phyloP scores from a whole-genome alignment of 1,284 basidiomycete species.

The Marasmius tenuissimus region DNA sequence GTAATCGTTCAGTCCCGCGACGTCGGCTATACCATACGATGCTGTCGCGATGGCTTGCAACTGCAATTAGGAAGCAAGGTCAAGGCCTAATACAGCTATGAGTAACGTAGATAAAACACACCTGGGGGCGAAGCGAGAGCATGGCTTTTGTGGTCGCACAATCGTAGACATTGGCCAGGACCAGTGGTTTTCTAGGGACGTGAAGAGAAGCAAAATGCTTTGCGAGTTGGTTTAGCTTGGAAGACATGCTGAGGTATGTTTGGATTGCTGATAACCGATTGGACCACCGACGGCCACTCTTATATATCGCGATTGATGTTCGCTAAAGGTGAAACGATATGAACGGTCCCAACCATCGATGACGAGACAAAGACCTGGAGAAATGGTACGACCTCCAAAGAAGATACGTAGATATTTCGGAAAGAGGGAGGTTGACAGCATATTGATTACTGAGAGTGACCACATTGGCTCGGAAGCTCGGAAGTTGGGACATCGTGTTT shows the following conservation, averaged over 20 bases:
- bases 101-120: background rate
- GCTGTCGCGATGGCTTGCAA: slow-evolving; percentile 3
- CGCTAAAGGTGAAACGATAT: background rate
- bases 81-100: no score
- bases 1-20: slow-evolving; percentile 1
- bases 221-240: slow-evolving; percentile 4
- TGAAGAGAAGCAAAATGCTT: slow-evolving; percentile 1
- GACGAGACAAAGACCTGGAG: background rate
- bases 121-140: slow-evolving; percentile 4
- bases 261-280: background rate
- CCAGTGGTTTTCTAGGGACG: background rate
- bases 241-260: background rate
- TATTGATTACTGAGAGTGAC: background rate
- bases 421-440: background rate
- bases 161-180: slow-evolving; percentile 3
- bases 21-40: slow-evolving; percentile 2
- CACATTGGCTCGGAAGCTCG: background rate
- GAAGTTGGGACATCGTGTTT: background rate
- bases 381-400: background rate
- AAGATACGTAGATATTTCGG: background rate
- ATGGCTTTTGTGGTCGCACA: slow-evolving; percentile 1
- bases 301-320: background rate
- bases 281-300: background rate
- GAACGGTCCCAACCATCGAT: background rate
- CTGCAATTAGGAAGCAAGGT: background rate